These are phyloP conservation scores for Boeremia lycopersici DNA, from an alignment of 2,329 filamentous ascomycete genomes.

Conservation along the genomic window DNA sequence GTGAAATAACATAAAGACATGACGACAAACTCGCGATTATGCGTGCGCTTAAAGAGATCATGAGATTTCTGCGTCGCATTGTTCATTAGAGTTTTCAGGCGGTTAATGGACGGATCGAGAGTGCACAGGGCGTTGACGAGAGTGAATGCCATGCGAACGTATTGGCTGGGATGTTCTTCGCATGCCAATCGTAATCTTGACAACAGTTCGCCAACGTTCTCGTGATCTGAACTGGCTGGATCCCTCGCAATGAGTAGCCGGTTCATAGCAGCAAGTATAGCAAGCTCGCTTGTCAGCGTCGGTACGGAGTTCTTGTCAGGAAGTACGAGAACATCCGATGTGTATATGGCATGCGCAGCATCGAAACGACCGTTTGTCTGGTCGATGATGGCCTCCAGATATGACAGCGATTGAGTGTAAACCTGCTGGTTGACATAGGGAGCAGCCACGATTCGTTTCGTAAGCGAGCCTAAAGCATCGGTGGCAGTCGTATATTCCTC, in stretches of 20 bases:
- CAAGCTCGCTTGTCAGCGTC: conserved; percentile 48
- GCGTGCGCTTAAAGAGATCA: conserved; percentile 68
- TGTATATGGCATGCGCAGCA: conserved; percentile 71
- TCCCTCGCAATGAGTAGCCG: conserved; percentile 54
- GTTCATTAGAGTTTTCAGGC: conserved; percentile 79
- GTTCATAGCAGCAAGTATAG: conserved; percentile 56
- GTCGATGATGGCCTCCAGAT: conserved; percentile 75
- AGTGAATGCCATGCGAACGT: conserved; percentile 78
- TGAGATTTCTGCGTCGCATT: conserved; percentile 61
- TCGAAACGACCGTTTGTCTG: conserved; percentile 78
- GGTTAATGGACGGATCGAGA: conserved; percentile 68
- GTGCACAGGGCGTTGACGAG: conserved; percentile 72
- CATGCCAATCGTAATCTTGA: conserved; percentile 72
- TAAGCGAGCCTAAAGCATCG: conserved; percentile 28
- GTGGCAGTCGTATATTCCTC: conserved; percentile 67
- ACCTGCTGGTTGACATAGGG: conserved; percentile 48
- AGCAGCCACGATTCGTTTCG: conserved; percentile 47
- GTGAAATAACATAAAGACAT: conserved; percentile 88
- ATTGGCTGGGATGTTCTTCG: conserved; percentile 70
- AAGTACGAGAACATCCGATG: conserved; percentile 64
- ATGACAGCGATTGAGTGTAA: conserved; percentile 65
- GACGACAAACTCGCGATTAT: conserved; percentile 80
- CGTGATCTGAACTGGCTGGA: conserved; percentile 52
- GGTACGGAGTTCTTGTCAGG: conserved; percentile 31
- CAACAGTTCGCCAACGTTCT: conserved; percentile 65